phyloP scores from a whole-genome alignment of 768 basidiomycete genomes.

The Sistotremastrum niveocremeum region DNA sequence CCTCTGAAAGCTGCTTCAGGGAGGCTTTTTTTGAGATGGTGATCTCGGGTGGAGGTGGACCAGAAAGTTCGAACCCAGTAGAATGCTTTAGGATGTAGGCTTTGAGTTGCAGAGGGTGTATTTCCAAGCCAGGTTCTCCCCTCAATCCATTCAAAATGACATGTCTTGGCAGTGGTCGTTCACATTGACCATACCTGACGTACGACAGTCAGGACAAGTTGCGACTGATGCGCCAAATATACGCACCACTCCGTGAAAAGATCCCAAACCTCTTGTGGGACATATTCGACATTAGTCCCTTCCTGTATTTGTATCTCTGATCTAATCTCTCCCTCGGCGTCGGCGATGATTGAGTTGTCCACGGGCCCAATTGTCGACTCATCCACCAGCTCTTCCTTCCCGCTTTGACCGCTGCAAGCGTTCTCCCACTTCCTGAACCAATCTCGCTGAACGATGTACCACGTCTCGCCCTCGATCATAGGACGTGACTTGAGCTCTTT shows the following conservation, averaged over 20 bases:
- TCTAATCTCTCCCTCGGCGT: conserved; percentile 34
- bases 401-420: conserved; percentile 53
- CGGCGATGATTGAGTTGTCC: conserved; percentile 57
- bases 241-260: conserved; percentile 57
- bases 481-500: conserved; percentile 28
- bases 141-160: conserved; percentile 48
- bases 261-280: conserved; percentile 63
- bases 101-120: conserved; percentile 53
- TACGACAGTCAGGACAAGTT: not conserved
- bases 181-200: conserved; percentile 57
- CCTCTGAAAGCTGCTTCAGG: conserved; percentile 19
- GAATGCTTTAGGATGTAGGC: conserved; percentile 29
- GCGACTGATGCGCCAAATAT: not conserved
- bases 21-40: conserved; percentile 40
- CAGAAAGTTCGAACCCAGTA: conserved; percentile 14
- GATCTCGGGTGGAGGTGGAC: conserved; percentile 22
- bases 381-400: conserved; percentile 51
- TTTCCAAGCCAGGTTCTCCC: conserved; percentile 46
- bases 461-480: conserved; percentile 56
- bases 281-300: conserved; percentile 57
- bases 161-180: conserved; percentile 43
- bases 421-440: conserved; percentile 73
- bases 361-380: conserved; percentile 61
- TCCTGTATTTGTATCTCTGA: conserved; percentile 30
- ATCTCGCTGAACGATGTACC: conserved; percentile 57